Evolutionary conservation across 1,284 basidiomycete genomes (phyloP).

Genomic region (Ustilago cynodontis): DNA sequence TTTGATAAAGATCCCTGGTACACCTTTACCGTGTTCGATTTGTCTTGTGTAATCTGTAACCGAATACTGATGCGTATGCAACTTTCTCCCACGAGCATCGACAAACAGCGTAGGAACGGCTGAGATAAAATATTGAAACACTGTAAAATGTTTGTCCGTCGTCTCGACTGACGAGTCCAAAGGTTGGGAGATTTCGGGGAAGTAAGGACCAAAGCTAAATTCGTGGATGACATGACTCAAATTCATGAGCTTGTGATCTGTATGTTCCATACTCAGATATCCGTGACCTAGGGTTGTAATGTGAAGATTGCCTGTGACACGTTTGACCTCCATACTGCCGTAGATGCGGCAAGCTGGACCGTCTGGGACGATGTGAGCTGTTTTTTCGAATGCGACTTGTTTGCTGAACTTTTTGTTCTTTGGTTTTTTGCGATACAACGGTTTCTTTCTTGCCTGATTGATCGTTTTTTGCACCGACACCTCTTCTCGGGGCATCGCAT

Average conservation of each 20-base stretch:
- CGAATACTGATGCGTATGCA: constrained; percentile 89
- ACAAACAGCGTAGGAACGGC: constrained; percentile 95
- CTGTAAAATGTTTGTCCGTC: constrained; percentile 75
- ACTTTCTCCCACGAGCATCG: constrained; percentile 75
- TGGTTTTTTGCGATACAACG: constrained; percentile 38
- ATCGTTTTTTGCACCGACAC: constrained; percentile 51
- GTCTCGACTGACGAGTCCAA: constrained; percentile 82
- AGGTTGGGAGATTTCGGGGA: constrained; percentile 94
- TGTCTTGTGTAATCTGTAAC: constrained; percentile 90
- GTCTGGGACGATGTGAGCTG: constrained; percentile 64
- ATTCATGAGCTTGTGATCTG: constrained; percentile 87
- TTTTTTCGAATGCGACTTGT: constrained; percentile 70
- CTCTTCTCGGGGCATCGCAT: constrained; percentile 68
- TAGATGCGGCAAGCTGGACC: constrained; percentile 83
- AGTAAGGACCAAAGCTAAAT: constrained; percentile 95
- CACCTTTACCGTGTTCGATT: constrained; percentile 81
- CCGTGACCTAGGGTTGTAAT: constrained; percentile 91
- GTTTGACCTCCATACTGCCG: constrained; percentile 86
- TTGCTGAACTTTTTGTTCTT: constrained; percentile 72
- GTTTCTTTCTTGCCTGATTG: constrained; percentile 40
- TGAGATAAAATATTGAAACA: constrained; percentile 92
- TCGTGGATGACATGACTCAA: constrained; percentile 94
- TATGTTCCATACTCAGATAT: constrained; percentile 86
- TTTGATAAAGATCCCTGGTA: constrained; percentile 75
- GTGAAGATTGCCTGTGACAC: constrained; percentile 79